A percentile compares a stretch with the other conserved stretches of the same genome.
Conservation (phyloP, 352 stramenopile species). For the Phytophthora pisi region DNA sequence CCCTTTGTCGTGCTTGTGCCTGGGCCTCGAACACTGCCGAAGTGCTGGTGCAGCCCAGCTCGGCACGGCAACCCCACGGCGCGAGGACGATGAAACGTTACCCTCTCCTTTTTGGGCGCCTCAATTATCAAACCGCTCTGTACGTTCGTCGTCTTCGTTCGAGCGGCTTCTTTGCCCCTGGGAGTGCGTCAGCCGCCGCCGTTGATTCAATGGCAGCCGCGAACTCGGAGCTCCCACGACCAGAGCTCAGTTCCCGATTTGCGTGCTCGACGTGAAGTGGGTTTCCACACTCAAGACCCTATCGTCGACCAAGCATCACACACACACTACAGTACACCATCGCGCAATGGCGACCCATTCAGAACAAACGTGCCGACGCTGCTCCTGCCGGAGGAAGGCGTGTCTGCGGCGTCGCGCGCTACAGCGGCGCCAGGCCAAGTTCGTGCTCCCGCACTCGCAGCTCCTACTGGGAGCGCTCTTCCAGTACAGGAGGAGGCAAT, state of each 20-base stretch:
- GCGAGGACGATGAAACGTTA: conserved; percentile 6
- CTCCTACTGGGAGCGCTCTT: conserved; percentile 19
- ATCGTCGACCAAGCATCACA: too few relatives aligned
- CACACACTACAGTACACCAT: not conserved
- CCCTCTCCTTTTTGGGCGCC: not conserved
- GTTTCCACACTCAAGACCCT: not conserved
- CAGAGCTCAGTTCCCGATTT: conserved; percentile 32
- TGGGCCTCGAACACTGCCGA: conserved; percentile 14
- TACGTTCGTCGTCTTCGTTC: conserved; percentile 25
- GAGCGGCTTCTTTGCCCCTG: conserved; percentile 26
- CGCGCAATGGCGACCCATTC: conserved; percentile 12
- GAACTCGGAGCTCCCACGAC: not conserved
- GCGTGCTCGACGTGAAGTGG: conserved; percentile 18
- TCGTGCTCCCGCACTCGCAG: conserved; percentile 5
- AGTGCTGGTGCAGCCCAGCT: not conserved
- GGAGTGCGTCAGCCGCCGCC: not conserved
- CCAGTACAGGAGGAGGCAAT: conserved; percentile 10
- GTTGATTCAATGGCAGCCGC: not conserved
- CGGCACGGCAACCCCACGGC: not conserved
- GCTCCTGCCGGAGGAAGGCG: conserved; percentile 18
- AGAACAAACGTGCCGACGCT: conserved; percentile 20
- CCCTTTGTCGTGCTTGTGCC: not conserved
- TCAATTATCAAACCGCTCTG: conserved; percentile 13
- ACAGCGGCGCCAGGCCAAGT: conserved; percentile 11
- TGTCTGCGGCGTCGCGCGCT: conserved; percentile 16